phyloP scores from a whole-genome alignment of 805 yeast genomes.

The Kazachstania viticola region DNA sequence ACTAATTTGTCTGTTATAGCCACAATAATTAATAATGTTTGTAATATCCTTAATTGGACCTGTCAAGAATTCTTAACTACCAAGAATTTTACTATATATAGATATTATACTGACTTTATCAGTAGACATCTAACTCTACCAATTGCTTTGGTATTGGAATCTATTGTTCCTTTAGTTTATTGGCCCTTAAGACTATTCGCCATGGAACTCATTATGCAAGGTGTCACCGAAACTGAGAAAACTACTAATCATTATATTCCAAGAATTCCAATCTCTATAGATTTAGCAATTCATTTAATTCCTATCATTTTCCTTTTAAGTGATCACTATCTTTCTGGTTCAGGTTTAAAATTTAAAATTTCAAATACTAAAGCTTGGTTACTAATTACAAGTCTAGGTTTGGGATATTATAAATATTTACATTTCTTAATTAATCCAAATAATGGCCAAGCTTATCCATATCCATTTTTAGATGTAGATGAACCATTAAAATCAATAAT shows the following conservation, averaged over 20 bases:
- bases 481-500: conserved; percentile 35
- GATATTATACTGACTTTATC: conserved; percentile 19
- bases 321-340: conserved; percentile 40
- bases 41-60: conserved; percentile 31
- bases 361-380: conserved; percentile 31
- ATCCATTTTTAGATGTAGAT: conserved; percentile 51
- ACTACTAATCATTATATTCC: conserved; percentile 9
- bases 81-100: not conserved
- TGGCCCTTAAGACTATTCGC: conserved; percentile 57
- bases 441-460: conserved; percentile 46
- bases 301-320: conserved; percentile 42
- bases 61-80: conserved; percentile 2
- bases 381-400: conserved; percentile 30
- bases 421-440: conserved; percentile 36
- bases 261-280: conserved; percentile 38
- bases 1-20: conserved; percentile 50
- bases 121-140: conserved; percentile 31
- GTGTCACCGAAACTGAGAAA: conserved; percentile 11
- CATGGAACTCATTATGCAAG: conserved; percentile 35
- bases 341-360: conserved; percentile 32
- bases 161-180: conserved; percentile 50
- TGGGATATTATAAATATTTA: conserved; percentile 43
- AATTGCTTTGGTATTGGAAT: conserved; percentile 44
- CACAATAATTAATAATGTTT: conserved; percentile 33
- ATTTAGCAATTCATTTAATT: conserved; percentile 46